Percentiles rank a stretch among this genome's conserved stretches.
Conservation (phyloP, 2,329 filamentous ascomycete genomes). For the Zopfia rhizophila region DNA sequence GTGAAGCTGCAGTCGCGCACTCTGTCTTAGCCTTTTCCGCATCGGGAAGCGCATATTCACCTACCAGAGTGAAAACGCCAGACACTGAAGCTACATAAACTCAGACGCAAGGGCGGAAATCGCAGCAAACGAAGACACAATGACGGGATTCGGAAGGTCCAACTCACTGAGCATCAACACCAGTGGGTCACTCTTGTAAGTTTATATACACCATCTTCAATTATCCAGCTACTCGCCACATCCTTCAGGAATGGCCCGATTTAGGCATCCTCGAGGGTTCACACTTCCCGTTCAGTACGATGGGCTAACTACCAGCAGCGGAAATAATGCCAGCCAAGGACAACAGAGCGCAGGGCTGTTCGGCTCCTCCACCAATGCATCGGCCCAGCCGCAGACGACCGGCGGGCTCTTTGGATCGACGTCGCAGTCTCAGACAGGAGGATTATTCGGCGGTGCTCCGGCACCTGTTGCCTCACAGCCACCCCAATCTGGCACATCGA, state of each 20-base stretch:
- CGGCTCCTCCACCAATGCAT: constrained; percentile 31
- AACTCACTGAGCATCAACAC: constrained; percentile 67
- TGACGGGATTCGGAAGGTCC: constrained; percentile 59
- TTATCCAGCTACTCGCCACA: constrained; percentile 9
- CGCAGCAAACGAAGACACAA: constrained; percentile 20
- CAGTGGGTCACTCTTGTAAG: constrained; percentile 61
- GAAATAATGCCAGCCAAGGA: constrained; percentile 38
- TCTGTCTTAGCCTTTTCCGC: no score
- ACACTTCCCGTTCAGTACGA: no score
- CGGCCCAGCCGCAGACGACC: constrained; percentile 37
- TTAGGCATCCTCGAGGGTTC: no score
- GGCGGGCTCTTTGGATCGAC: constrained; percentile 40
- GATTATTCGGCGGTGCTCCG: constrained; percentile 31
- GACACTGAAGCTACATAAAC: constrained; percentile 9
- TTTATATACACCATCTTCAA: constrained; percentile 21
- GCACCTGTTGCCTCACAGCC: constrained; percentile 33
- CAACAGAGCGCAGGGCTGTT: constrained; percentile 44
- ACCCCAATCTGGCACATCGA: constrained; percentile 37
- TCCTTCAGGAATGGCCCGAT: constrained; percentile 10
- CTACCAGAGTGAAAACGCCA: no score
- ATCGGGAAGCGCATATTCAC: no score
- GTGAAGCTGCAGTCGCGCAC: no score
- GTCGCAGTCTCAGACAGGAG: constrained; percentile 35
- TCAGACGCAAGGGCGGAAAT: constrained; percentile 13
- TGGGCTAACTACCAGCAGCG: constrained; percentile 39